Percentiles rank a stretch among this genome's conserved stretches.
Evolutionary conservation across 345 rosid species (phyloP).

Genomic region (Pistacia integerrima): DNA sequence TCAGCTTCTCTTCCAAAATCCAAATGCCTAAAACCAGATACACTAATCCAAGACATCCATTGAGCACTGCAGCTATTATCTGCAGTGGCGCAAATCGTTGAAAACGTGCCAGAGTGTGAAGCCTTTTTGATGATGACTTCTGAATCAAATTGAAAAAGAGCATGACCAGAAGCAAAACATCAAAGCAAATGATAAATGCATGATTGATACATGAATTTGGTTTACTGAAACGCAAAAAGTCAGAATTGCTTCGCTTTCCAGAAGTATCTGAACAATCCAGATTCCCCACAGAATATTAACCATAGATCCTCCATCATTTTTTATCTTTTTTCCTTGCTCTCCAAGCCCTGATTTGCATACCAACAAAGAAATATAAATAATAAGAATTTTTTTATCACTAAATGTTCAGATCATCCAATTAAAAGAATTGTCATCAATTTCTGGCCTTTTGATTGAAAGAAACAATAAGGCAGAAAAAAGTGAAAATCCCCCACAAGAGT

Average conservation of each 20-base stretch:
- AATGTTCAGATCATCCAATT: background rate
- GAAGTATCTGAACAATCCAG: constrained; percentile 32
- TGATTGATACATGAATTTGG: constrained; percentile 56
- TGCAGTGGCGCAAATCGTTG: constrained; percentile 41
- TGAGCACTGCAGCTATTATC: constrained; percentile 48
- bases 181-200: constrained; percentile 50
- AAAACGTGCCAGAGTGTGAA: constrained; percentile 22
- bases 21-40: constrained; percentile 60
- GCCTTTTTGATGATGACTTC: constrained; percentile 41
- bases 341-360: background rate
- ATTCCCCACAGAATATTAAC: constrained; percentile 59
- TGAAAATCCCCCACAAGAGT: too few species aligned
- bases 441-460: background rate
- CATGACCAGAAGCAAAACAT: constrained; percentile 49
- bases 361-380: background rate
- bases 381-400: background rate
- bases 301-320: constrained; percentile 47
- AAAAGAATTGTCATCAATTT: background rate
- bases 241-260: constrained; percentile 26
- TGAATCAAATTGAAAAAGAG: constrained; percentile 47
- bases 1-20: constrained; percentile 57
- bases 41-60: constrained; percentile 61
- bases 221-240: constrained; percentile 23
- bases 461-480: background rate
- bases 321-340: constrained; percentile 11